Evolutionary conservation across 306 rosid genomes (phyloP).

Genomic region (Quercus robur): DNA sequence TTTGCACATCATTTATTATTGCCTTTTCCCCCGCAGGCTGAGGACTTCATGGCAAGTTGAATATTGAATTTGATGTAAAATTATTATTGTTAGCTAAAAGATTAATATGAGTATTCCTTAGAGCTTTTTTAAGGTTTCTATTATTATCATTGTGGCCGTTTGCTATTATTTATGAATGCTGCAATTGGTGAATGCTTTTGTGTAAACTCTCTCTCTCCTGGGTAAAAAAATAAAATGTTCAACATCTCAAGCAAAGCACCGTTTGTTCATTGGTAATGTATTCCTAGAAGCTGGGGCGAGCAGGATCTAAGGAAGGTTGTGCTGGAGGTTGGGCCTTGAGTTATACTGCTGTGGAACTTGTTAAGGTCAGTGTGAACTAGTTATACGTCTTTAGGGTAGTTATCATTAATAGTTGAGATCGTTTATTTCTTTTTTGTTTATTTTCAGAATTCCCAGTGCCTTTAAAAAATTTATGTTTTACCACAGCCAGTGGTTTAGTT

Average conservation of each 20-base stretch:
- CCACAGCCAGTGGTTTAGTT: no score
- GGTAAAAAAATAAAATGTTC: constrained; percentile 24
- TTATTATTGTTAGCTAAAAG: not conserved
- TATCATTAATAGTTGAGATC: no score
- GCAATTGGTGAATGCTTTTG: constrained; percentile 8
- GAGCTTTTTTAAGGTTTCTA: not conserved
- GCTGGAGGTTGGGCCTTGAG: constrained; percentile 78
- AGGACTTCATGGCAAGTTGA: constrained; percentile 1
- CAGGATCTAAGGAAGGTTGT: constrained; percentile 80
- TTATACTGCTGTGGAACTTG: constrained; percentile 35
- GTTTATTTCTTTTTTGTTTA: no score
- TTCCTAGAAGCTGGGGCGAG: constrained; percentile 83
- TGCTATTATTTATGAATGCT: not conserved
- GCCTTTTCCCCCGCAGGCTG: not conserved
- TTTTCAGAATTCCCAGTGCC: no score
- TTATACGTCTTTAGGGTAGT: no score
- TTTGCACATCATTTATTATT: not conserved
- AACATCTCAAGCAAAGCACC: constrained; percentile 26
- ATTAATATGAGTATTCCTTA: not conserved
- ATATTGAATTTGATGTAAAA: not conserved
- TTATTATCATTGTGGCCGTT: not conserved
- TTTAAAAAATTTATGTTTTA: not conserved
- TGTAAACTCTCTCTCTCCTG: constrained; percentile 28
- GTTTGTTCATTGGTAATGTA: constrained; percentile 87
- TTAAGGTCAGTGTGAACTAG: constrained; percentile 1